Conservation (phyloP, 805 yeast genomes). For the Candida yuanshanica region DNA sequence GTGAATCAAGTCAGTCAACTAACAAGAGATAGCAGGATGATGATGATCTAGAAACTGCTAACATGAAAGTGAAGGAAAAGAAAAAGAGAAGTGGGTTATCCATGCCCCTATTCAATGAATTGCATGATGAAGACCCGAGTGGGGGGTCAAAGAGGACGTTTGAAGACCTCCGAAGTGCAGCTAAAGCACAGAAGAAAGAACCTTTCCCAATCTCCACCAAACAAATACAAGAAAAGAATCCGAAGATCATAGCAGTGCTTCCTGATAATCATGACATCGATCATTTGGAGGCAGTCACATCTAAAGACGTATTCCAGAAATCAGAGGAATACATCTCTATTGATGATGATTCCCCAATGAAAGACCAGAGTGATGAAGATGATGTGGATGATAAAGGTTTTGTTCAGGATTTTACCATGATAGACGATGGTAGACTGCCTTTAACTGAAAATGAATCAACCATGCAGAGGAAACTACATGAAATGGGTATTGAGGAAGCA, state of each 20-base stretch:
- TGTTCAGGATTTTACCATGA: conserved; percentile 7
- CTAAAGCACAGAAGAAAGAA: neutral
- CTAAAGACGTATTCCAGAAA: too few relatives aligned
- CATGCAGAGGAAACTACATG: conserved; percentile 21
- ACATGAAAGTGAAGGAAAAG: conserved; percentile 2
- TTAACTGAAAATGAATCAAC: conserved; percentile 23
- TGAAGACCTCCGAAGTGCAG: neutral
- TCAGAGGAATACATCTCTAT: conserved; percentile 1
- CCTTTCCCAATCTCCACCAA: neutral
- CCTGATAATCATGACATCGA: neutral
- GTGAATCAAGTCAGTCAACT: neutral
- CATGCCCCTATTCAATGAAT: conserved; percentile 7
- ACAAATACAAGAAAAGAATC: neutral
- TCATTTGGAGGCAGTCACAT: neutral
- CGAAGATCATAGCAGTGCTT: neutral
- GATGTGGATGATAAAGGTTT: conserved; percentile 18
- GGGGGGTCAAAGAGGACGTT: neutral
- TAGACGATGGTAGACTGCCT: conserved; percentile 22
- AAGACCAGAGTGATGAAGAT: conserved; percentile 18
- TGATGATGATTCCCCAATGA: conserved; percentile 9
- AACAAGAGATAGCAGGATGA: neutral
- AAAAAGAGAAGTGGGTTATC: conserved; percentile 1
- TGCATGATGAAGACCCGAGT: conserved; percentile 1
- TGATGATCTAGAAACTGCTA: neutral
- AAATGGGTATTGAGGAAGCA: conserved; percentile 30